phyloP scores from a whole-genome alignment of 192 early-diverging fungal species.

The Rhizoclosmatium sp. region DNA sequence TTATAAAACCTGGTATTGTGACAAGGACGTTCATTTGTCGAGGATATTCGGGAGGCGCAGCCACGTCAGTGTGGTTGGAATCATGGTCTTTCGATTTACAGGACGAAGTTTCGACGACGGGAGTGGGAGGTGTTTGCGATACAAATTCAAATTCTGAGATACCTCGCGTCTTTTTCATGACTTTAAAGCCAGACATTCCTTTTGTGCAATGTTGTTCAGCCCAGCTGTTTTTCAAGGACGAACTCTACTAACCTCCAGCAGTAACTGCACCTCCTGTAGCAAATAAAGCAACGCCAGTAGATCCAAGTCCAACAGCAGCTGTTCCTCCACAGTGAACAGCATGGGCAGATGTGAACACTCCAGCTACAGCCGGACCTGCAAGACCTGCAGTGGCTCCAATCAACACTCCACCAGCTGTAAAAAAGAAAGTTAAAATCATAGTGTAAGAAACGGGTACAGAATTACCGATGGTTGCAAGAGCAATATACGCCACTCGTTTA shows the following conservation, averaged over 20 bases:
- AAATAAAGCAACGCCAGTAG: slow-evolving; percentile 88
- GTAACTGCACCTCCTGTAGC: slow-evolving; percentile 90
- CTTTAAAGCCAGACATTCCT: slow-evolving; percentile 74
- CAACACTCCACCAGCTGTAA: slow-evolving; percentile 77
- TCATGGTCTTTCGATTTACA: neutral
- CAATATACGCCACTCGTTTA: slow-evolving; percentile 80
- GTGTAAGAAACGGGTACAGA: slow-evolving; percentile 14
- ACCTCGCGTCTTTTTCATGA: slow-evolving; percentile 84
- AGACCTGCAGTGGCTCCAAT: slow-evolving; percentile 91
- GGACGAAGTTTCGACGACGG: neutral
- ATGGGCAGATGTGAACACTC: slow-evolving; percentile 82
- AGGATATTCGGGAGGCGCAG: slow-evolving; percentile 13
- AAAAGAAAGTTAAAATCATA: neutral
- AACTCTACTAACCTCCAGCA: slow-evolving; percentile 59
- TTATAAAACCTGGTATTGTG: slow-evolving; percentile 84
- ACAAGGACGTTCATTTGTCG: slow-evolving; percentile 68
- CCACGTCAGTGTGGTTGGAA: neutral
- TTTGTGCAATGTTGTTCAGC: neutral
- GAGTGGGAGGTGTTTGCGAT: neutral
- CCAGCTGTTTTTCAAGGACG: neutral
- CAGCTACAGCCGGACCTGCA: slow-evolving; percentile 89
- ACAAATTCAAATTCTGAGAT: slow-evolving; percentile 87
- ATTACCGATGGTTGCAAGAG: slow-evolving; percentile 77
- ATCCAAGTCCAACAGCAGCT: slow-evolving; percentile 76
- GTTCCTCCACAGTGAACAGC: slow-evolving; percentile 70